Evolutionary conservation across 164 flowering plant genomes (phyloP), one percentile per base, ranked within the genome.

Genomic region (Vitis rupestris): DNA sequence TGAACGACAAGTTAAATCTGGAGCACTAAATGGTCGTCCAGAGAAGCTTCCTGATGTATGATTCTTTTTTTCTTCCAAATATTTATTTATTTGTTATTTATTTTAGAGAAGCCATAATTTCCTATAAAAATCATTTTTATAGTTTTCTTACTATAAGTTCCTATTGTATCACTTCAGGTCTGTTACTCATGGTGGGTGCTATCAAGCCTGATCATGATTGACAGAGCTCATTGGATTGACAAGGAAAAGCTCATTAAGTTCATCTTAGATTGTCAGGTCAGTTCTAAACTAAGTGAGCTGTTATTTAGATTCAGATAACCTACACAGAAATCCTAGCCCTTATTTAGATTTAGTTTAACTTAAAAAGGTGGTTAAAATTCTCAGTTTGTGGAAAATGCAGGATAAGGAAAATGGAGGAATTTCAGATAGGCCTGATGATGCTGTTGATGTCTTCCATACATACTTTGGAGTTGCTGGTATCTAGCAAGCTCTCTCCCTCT

Each of bases 161-260:
- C 12, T 37, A 44, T 52, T 70, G 31, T 48, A 57, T 74, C 59
- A 3, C 47, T 81, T 54, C 80, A 94, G 98, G 98, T 94, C 47
- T 94, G 99, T 82, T 94, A 94, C 79, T 94, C 99, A 3, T 92
- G 98, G 98, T 94, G 99, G 98, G 98, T 92, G 56, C 98, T 94
- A 68, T 85, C 98, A 68, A 91, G 99, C 82, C 78, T 94, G 77
- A 87, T 81, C 68, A 84, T 94, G 90, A 92, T 94, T 50, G 94
- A 94, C 72, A 85, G 90, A 75, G 99, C 91, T 68, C 98, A 90
- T 70, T 94, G 98, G 98, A 94, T 92, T 70, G 87, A 82, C 80
- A 92, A 91, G 81, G 82, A 84, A 51, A 94, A 88, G 84, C 96
- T 94, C 78, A 72, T 84, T 12, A 84, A 72, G 48, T 94, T 85